Base-by-base conservation (phyloP, 768 basidiomycete genomes). In the Leccinum subtestaceum region DNA sequence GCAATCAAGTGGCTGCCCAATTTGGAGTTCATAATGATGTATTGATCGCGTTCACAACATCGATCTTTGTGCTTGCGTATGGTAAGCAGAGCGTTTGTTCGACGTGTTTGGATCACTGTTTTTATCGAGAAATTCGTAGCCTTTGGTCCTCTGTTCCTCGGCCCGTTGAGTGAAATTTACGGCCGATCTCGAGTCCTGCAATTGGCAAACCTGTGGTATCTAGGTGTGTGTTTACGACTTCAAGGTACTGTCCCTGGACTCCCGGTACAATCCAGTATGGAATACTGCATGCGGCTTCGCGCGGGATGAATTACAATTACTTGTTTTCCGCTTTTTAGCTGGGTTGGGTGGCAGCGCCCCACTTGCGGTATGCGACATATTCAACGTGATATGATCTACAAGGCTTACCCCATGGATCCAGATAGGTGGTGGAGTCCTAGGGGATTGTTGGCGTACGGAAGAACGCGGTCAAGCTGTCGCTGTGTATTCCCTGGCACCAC, bases 281-380 rank as follows among this genome's bases (percentile, higher is more conserved):
- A 88, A 82, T 70, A 65, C 84, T 17, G 85, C 21, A 29, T 87
- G 85, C 62, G 84, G 85, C 0, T 90, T 89, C 58, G 83, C 88
- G 0, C 78, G 79, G 55, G 86, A 76, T 53, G 77, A 78, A 57
- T 74, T 71, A 0, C 81, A 89, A 62, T 72, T 90, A 12, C 81
- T 89, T 52, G 84, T 76, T 0, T 91, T 91, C 64, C 81, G 89
- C 19, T 83, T 91, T 62, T 71, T 91, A 2, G 74, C 88, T 1
- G 89, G 89, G 2, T 58, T 91, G 2, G 90, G 89, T 27, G 90
- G 89, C 0, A 85, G 86, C 55, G 89, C 88, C 0, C 86, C 89
- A 6, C 73, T 89, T 2, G 72, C 83, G 5, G 78, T 79, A 62
- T 43, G 74, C 4, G 11, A n/a, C 15, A 0, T 27, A 25, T 15